Percentiles rank a stretch among this genome's conserved stretches.
phyloP scores from a whole-genome alignment of 306 rosid species.

The Crotalaria pallida region DNA sequence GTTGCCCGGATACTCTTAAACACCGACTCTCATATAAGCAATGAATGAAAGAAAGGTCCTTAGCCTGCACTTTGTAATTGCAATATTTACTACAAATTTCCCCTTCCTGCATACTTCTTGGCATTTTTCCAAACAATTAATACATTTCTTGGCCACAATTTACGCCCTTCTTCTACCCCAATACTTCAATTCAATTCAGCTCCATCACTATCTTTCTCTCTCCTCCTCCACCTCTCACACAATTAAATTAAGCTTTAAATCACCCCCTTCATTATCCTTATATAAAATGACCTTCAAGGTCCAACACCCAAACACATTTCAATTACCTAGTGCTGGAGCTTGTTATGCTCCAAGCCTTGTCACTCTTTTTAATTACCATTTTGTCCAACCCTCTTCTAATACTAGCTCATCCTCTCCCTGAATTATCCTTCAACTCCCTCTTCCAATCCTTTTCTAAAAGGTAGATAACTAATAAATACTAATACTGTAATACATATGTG shows the following conservation, averaged over 20 bases:
- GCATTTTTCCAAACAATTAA: slow-evolving; percentile 65
- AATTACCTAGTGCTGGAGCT: slow-evolving; percentile 22
- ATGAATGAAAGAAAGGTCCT: slow-evolving; percentile 65
- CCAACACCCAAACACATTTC: slow-evolving; percentile 32
- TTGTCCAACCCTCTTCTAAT: not conserved
- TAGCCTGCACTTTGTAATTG: slow-evolving; percentile 47
- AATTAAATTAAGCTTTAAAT: slow-evolving; percentile 65
- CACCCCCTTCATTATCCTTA: slow-evolving; percentile 40
- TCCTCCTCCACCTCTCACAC: slow-evolving; percentile 56
- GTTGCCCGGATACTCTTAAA: slow-evolving; percentile 33
- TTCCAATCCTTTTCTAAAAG: not conserved
- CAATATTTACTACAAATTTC: slow-evolving; percentile 76
- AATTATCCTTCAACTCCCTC: not conserved
- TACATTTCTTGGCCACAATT: slow-evolving; percentile 78
- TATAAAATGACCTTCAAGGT: slow-evolving; percentile 49
- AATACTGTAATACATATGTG: not conserved
- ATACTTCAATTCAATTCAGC: slow-evolving; percentile 36
- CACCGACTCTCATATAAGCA: slow-evolving; percentile 60
- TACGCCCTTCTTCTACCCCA: slow-evolving; percentile 78
- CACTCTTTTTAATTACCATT: not conserved
- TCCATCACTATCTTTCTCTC: slow-evolving; percentile 36
- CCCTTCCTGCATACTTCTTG: slow-evolving; percentile 62
- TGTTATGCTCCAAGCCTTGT: slow-evolving; percentile 1
- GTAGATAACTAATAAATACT: slow-evolving; percentile 2
- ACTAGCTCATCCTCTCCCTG: not conserved